Evolutionary conservation across 75 land plant genomes (phyloP).

Genomic region (Cupressus sempervirens): DNA sequence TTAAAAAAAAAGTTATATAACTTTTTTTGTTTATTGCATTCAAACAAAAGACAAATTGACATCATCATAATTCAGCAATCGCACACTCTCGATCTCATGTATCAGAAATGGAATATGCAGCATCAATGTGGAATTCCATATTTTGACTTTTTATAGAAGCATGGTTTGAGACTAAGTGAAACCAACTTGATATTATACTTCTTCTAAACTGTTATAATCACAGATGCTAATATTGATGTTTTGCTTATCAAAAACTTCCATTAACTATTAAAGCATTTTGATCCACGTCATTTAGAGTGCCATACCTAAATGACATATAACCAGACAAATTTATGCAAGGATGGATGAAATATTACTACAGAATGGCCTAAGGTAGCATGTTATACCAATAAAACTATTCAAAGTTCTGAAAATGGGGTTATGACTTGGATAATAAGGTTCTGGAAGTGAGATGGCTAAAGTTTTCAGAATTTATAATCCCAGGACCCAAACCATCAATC

Average conservation of each 20-base stretch:
- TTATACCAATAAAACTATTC: not conserved
- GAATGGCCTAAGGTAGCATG: no score
- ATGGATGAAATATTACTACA: not conserved
- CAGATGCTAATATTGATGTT: not conserved
- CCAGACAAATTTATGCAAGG: not conserved
- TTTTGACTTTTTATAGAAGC: not conserved
- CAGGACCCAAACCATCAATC: not conserved
- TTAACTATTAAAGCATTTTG: not conserved
- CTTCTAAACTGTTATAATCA: not conserved
- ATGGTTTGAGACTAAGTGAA: not conserved
- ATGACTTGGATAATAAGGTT: not conserved
- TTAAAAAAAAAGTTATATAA: not conserved
- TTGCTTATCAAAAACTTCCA: not conserved
- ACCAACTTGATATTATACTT: not conserved
- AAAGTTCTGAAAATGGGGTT: not conserved
- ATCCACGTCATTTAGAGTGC: not conserved
- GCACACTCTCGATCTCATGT: not conserved
- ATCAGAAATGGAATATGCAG: not conserved
- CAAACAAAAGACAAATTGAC: not conserved
- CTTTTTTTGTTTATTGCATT: slow-evolving; percentile 1
- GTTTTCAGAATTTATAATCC: not conserved
- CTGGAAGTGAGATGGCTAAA: not conserved
- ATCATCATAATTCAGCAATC: not conserved
- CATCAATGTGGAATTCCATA: not conserved
- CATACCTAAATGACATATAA: not conserved